Conservation (phyloP, 768 basidiomycete species). For the Collybiopsis luxurians region DNA sequence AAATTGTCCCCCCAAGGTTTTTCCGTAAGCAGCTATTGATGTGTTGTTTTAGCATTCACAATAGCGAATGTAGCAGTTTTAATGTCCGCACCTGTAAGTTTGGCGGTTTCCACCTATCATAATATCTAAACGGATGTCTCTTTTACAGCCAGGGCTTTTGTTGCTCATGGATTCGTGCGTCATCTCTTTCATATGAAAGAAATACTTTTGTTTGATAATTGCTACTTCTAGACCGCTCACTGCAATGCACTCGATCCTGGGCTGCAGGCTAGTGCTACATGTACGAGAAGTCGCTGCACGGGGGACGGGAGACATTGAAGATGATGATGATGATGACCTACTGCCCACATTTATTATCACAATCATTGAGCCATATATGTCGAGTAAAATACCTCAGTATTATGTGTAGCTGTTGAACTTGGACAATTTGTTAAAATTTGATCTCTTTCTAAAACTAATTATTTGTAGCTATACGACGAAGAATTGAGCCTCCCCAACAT, state of each 20-base stretch:
- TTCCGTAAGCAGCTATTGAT: too few species aligned
- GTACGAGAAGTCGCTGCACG: not conserved
- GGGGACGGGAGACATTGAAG: not conserved
- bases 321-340: not conserved
- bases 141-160: not conserved
- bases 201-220: not conserved
- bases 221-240: constrained; percentile 1
- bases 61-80: not conserved
- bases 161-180: not conserved
- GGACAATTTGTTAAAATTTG: too few species aligned
- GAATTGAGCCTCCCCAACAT: too few species aligned
- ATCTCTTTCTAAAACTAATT: too few species aligned
- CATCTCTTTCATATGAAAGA: not conserved
- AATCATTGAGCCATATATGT: not conserved
- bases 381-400: not conserved
- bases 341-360: not conserved
- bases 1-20: not conserved
- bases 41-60: not conserved
- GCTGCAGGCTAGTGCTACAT: constrained; percentile 4
- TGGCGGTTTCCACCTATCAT: not conserved
- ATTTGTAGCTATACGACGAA: too few species aligned
- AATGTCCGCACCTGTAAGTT: not conserved
- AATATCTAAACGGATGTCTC: not conserved
- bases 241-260: not conserved
- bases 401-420: not conserved